These are phyloP conservation scores for Colletotrichum tropicale DNA, from an alignment of 2,329 filamentous ascomycete species.

Conservation along the genomic window DNA sequence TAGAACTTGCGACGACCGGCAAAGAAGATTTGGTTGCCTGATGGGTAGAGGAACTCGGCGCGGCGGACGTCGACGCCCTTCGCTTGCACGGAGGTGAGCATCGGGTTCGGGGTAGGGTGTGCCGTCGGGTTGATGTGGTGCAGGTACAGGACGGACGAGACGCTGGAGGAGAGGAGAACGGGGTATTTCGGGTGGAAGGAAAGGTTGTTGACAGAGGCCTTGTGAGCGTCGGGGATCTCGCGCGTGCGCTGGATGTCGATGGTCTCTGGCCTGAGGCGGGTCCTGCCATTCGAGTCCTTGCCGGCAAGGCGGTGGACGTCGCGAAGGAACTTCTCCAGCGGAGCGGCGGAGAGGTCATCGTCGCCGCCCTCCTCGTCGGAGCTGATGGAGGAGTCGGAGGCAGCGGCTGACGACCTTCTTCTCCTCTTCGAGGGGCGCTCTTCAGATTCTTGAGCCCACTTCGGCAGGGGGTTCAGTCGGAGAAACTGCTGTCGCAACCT, in stretches of 20 bases:
- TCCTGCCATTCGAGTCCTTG: constrained; percentile 49
- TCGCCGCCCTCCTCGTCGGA: constrained; percentile 58
- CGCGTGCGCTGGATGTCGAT: constrained; percentile 89
- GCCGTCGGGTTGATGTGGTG: constrained; percentile 85
- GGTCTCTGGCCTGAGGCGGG: constrained; percentile 82
- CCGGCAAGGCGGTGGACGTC: constrained; percentile 71
- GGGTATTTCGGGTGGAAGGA: constrained; percentile 90
- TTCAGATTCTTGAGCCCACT: constrained; percentile 61
- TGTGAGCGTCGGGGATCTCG: constrained; percentile 81
- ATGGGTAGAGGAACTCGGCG: constrained; percentile 77
- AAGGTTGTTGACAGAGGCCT: constrained; percentile 80
- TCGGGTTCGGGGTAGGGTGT: constrained; percentile 80
- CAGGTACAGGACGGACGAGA: constrained; percentile 82
- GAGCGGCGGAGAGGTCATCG: constrained; percentile 69
- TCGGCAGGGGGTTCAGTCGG: constrained; percentile 62
- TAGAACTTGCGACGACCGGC: constrained; percentile 90
- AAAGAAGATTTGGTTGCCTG: constrained; percentile 82
- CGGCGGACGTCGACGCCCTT: constrained; percentile 83
- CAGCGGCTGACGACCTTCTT: constrained; percentile 54
- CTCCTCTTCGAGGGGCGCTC: constrained; percentile 56
- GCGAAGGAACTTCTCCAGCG: constrained; percentile 80
- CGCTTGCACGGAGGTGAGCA: constrained; percentile 88
- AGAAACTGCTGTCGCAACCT: constrained; percentile 80
- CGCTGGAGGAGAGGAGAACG: constrained; percentile 87
- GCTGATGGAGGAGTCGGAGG: constrained; percentile 33